Conservation (phyloP, 1,139 yeast genomes). For the Lodderomyces parapsilosis region DNA sequence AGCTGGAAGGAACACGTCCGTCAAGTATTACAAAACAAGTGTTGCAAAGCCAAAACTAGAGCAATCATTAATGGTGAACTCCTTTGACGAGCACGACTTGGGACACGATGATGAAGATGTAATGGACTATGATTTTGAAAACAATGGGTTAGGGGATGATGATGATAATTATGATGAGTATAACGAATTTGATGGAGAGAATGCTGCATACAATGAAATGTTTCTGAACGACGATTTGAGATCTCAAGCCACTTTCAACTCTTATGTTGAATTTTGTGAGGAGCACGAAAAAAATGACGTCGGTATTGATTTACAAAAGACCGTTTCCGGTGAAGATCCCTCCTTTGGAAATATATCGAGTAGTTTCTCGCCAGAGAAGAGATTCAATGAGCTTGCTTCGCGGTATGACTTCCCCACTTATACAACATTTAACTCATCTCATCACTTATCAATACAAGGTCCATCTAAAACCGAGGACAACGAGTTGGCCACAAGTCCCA, state of each 20-base stretch:
- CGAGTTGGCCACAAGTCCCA: conserved; percentile 10
- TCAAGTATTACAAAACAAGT: conserved; percentile 54
- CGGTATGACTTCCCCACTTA: neutral
- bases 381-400: conserved; percentile 1
- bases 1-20: conserved; percentile 62
- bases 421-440: conserved; percentile 25
- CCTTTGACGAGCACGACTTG: conserved; percentile 29
- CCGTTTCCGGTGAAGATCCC: conserved; percentile 1
- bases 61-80: conserved; percentile 15
- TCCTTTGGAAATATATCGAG: neutral
- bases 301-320: neutral
- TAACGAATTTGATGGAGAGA: conserved; percentile 38
- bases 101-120: conserved; percentile 36
- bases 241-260: neutral
- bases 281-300: neutral
- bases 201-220: conserved; percentile 9
- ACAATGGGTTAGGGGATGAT: conserved; percentile 49
- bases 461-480: conserved; percentile 1
- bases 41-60: conserved; percentile 5
- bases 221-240: conserved; percentile 3
- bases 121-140: conserved; percentile 47
- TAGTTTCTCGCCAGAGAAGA: conserved; percentile 1
- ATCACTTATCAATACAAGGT: conserved; percentile 35
- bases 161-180: conserved; percentile 48
- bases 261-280: neutral